Percentiles rank a stretch among this genome's conserved stretches.
phyloP scores from a whole-genome alignment of 164 flowering plant genomes.

The Nymphaea colorata region DNA sequence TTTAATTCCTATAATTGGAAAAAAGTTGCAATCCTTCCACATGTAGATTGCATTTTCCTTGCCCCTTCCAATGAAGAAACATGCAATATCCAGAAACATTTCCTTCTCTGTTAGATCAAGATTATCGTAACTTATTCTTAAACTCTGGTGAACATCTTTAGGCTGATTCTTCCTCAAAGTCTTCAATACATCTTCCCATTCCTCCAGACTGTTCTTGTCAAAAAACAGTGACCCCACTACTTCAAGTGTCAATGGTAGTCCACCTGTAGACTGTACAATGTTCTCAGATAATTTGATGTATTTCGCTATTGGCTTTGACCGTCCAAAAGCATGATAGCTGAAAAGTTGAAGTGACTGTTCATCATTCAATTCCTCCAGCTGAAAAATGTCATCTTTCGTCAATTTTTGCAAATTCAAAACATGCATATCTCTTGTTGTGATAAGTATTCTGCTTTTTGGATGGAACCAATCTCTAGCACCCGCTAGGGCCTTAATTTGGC shows the following conservation, averaged over 20 bases:
- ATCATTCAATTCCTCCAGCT: background rate
- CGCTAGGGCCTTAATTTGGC: background rate
- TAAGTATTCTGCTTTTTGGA: background rate
- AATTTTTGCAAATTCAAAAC: constrained; percentile 1
- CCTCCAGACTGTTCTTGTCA: background rate
- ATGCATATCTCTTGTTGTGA: constrained; percentile 1
- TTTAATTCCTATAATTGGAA: background rate
- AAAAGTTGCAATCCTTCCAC: background rate
- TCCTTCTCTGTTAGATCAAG: background rate
- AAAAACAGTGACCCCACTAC: background rate
- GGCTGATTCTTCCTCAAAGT: background rate
- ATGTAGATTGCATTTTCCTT: background rate
- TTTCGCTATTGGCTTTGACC: background rate
- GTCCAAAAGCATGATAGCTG: constrained; percentile 1
- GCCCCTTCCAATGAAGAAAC: background rate
- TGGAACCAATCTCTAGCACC: background rate
- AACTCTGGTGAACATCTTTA: background rate
- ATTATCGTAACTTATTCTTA: background rate
- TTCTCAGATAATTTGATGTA: background rate
- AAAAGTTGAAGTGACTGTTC: background rate
- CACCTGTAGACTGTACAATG: background rate
- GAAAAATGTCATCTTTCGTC: background rate
- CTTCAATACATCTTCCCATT: background rate
- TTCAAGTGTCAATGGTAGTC: background rate
- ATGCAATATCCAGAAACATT: background rate